Conservation (phyloP, 176 grass and related monocot species). For the Oryza officinalis region DNA sequence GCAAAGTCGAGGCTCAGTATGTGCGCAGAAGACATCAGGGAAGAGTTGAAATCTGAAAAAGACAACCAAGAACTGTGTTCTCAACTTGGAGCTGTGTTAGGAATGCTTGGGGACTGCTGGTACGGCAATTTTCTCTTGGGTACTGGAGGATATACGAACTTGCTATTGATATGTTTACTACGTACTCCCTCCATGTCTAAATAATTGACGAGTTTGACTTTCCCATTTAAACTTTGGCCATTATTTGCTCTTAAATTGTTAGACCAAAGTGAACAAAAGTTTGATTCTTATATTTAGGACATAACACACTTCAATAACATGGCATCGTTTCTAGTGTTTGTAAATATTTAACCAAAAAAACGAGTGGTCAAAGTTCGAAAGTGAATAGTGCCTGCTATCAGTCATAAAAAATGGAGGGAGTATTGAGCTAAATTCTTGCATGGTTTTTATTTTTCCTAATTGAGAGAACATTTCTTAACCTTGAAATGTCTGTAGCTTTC, state of each 20-base stretch:
- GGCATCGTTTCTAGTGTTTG: no score
- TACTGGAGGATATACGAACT: not conserved
- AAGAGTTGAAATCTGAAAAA: constrained; percentile 67
- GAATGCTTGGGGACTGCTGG: constrained; percentile 98
- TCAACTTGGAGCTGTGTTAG: constrained; percentile 89
- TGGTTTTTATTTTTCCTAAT: not conserved
- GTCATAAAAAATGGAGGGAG: no score
- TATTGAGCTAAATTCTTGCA: not conserved
- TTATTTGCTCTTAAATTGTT: no score
- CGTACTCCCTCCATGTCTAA: no score
- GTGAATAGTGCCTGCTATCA: no score
- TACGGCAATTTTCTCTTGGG: constrained; percentile 35
- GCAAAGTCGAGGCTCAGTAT: constrained; percentile 86
- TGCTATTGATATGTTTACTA: not conserved
- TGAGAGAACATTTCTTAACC: not conserved
- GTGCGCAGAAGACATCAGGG: constrained; percentile 87
- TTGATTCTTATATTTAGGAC: no score
- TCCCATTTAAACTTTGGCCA: no score
- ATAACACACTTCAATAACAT: no score
- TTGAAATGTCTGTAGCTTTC: not conserved
- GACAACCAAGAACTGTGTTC: constrained; percentile 73
- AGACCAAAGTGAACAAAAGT: no score
- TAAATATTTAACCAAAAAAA: no score
- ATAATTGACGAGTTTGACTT: no score
- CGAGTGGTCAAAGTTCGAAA: no score